Evolutionary conservation across 768 basidiomycete genomes (phyloP).

Genomic region (Amanita rubescens): DNA sequence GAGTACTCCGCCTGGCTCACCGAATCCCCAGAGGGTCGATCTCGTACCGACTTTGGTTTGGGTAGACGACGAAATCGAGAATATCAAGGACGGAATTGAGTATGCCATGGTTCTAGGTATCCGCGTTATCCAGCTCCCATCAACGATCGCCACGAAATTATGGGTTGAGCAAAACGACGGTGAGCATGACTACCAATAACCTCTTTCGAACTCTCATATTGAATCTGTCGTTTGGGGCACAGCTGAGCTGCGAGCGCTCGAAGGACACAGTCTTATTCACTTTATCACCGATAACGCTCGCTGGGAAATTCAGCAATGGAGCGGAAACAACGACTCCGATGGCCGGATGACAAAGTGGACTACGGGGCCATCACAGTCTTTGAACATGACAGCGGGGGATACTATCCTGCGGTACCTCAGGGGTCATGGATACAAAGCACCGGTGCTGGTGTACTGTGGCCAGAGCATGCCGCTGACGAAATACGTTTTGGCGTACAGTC

Average conservation of each 20-base stretch:
- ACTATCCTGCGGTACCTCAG: constrained; percentile 19
- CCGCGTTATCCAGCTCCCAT: constrained; percentile 18
- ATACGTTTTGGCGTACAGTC: constrained; percentile 15
- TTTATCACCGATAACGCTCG: constrained; percentile 26
- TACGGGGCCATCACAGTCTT: not conserved
- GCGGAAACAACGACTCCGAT: too few relatives aligned
- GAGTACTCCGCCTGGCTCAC: not conserved
- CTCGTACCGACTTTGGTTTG: constrained; percentile 19
- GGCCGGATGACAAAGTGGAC: not conserved
- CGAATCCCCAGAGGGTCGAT: not conserved
- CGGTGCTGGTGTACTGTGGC: constrained; percentile 18
- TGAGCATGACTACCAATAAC: constrained; percentile 4
- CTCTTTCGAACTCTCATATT: not conserved
- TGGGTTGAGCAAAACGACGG: constrained; percentile 23
- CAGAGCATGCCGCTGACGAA: constrained; percentile 12
- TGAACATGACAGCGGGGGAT: constrained; percentile 20
- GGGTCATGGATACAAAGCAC: constrained; percentile 13
- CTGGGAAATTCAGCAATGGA: constrained; percentile 9
- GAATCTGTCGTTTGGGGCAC: not conserved
- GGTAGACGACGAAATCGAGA: constrained; percentile 20
- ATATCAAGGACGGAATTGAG: constrained; percentile 11
- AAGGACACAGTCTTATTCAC: constrained; percentile 14
- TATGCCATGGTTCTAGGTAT: constrained; percentile 15
- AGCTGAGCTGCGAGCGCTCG: constrained; percentile 20
- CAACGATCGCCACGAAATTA: constrained; percentile 20